These are phyloP conservation scores for Diaporthe aspalathi DNA, from an alignment of 2,329 filamentous ascomycete species.

Conservation along the genomic window DNA sequence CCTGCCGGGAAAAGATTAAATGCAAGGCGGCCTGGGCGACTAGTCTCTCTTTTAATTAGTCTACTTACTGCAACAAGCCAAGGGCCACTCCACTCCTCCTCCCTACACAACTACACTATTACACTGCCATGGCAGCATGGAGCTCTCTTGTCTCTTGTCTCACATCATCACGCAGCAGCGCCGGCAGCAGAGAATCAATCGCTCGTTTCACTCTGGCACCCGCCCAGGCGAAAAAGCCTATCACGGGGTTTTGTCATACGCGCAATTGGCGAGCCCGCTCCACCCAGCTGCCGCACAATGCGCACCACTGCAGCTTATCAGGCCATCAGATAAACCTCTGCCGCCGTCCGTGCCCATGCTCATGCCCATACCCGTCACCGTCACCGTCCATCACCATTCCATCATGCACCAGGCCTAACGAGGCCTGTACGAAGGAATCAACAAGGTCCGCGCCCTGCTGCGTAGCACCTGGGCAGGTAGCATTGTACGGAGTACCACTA, in stretches of 20 bases:
- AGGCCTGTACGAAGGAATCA: constrained; percentile 18
- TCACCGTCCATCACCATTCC: constrained; percentile 16
- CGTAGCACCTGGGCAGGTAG: too few species aligned
- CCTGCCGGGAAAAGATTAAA: constrained; percentile 29
- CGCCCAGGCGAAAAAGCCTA: not conserved
- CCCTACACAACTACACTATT: too few species aligned
- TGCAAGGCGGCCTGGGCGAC: not conserved
- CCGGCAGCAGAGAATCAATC: not conserved
- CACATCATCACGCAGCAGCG: constrained; percentile 37
- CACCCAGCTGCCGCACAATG: constrained; percentile 21
- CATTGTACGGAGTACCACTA: not conserved
- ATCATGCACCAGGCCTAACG: constrained; percentile 20
- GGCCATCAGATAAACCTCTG: constrained; percentile 27
- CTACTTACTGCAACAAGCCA: too few species aligned
- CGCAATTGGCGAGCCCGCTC: constrained; percentile 35
- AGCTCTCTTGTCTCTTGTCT: constrained; percentile 33
- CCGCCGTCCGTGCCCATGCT: not conserved
- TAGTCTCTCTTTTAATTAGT: not conserved
- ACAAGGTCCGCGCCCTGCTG: constrained; percentile 9
- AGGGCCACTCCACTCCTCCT: too few species aligned
- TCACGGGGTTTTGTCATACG: constrained; percentile 39
- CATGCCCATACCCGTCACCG: too few species aligned
- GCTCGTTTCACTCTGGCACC: constrained; percentile 17
- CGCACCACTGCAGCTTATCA: constrained; percentile 4
- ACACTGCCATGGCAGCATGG: not conserved